Evolutionary conservation across 2,329 filamentous ascomycete species (phyloP).

Genomic region (Fusarium sterilihyphosum): DNA sequence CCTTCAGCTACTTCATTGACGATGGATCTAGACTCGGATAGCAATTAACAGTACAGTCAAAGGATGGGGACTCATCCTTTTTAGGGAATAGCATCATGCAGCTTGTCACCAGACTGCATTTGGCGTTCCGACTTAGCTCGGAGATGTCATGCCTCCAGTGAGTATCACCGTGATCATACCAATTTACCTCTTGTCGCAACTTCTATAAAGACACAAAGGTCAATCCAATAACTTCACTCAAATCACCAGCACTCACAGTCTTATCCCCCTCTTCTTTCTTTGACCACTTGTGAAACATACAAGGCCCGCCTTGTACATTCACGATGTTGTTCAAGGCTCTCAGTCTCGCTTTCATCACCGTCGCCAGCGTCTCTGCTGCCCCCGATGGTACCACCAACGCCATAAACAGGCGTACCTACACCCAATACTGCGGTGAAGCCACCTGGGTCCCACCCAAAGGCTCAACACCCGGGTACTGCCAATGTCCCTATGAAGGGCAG

Average conservation of each 20-base stretch:
- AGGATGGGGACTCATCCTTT: fast-evolving
- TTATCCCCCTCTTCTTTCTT: background rate
- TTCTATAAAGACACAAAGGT: background rate
- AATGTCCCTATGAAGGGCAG: background rate
- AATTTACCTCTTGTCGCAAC: fast-evolving
- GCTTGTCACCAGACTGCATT: background rate
- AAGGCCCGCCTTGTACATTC: background rate
- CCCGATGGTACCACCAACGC: background rate
- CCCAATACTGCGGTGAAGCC: background rate
- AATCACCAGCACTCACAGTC: too few relatives aligned
- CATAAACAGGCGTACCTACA: background rate
- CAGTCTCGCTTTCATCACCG: background rate
- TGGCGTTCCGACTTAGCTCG: background rate
- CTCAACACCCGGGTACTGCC: background rate
- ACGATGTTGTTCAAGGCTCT: background rate
- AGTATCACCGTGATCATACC: fast-evolving
- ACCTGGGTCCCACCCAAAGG: background rate
- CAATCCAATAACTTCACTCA: fast-evolving
- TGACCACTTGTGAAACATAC: too few relatives aligned
- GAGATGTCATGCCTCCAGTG: background rate
- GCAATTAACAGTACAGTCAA: fast-evolving
- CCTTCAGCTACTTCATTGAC: fast-evolving
- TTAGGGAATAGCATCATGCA: background rate
- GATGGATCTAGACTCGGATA: too few relatives aligned
- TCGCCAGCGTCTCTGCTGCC: background rate